Base-by-base conservation (phyloP, 2,329 filamentous ascomycete species). In the Aureobasidium sp. region DNA sequence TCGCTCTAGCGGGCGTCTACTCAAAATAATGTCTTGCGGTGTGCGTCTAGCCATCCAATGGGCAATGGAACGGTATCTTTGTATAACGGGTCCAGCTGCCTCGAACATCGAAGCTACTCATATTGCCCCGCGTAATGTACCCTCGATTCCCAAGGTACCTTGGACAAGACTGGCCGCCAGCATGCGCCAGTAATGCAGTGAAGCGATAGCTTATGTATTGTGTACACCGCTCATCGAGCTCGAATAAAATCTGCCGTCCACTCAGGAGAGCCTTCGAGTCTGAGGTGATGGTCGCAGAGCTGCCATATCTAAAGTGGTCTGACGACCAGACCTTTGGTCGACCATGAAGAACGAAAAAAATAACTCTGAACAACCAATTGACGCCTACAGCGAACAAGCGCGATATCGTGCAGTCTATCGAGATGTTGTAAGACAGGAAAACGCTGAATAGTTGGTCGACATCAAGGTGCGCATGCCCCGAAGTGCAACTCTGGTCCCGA, bases 161-260 rank as follows among this genome's bases (percentile, higher is more conserved):
- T 58, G 31, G 31, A 58, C 41, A 48, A 48, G 42, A 42, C n/a
- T 44, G 31, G 55, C 42, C 27, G 22, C 55, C 41, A 48, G 39
- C 55, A 48, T 39, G 17, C 55, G 39, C 53, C 53, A 57, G 29
- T 57, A 42, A 57, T 57, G 53, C 53, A 44, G 41, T 57, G 53
- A 17, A 25, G 27, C 53, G 53, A 41, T 57, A 45, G 41, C 41
- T 36, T 45, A 57, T 57, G 53, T 57, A 44, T 57, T 5, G 17
- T 57, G 41, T 57, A 57, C 53, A 57, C 53, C 53, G 53, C 53
- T 57, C 53, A 45, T 57, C 29, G 53, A 57, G 39, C 53, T 57
- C 53, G 53, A 57, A 36, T 45, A 25, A 41, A 55, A 5, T 42
- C 25, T 55, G 37, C 37, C n/a, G 25, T 55, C 37, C 25, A 41